Evolutionary conservation across 108 stramenopile genomes (phyloP).

Genomic region (Conticribra guillardii): DNA sequence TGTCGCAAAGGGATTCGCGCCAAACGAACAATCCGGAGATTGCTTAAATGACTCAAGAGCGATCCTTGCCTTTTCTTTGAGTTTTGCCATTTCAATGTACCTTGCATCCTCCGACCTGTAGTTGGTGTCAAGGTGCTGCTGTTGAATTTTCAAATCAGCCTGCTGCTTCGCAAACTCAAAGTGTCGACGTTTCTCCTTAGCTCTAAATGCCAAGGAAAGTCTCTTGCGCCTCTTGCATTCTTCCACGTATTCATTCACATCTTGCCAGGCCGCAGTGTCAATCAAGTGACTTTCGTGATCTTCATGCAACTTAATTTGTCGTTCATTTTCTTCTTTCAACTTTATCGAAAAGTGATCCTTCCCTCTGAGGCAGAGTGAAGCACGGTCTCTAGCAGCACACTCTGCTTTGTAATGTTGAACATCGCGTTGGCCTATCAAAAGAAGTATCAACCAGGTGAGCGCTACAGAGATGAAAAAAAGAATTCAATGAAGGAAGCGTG

Average conservation of each 20-base stretch:
- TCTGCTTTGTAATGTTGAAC: conserved; percentile 71
- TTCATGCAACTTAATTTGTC: conserved; percentile 41
- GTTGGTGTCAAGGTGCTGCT: conserved; percentile 42
- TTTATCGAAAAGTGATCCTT: conserved; percentile 64
- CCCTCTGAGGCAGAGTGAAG: conserved; percentile 66
- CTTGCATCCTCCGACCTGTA: conserved; percentile 62
- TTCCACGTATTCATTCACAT: conserved; percentile 79
- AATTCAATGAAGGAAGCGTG: neutral
- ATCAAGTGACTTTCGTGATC: conserved; percentile 64
- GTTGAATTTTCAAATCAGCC: conserved; percentile 48
- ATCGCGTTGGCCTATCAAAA: conserved; percentile 59
- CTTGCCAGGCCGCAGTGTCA: conserved; percentile 65
- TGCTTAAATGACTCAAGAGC: conserved; percentile 61
- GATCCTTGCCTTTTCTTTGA: conserved; percentile 65
- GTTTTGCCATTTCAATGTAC: conserved; percentile 68
- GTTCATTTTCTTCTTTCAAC: conserved; percentile 58
- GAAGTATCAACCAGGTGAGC: conserved; percentile 9
- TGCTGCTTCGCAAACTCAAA: conserved; percentile 54
- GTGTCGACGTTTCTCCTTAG: conserved; percentile 77
- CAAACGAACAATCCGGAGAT: conserved; percentile 21
- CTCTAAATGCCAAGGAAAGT: conserved; percentile 77
- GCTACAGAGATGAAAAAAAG: conserved; percentile 5
- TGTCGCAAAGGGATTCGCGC: conserved; percentile 30
- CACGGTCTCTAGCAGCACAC: conserved; percentile 67
- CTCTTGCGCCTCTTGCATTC: conserved; percentile 73